Conservation (phyloP, 306 rosid genomes). For the Gleditsia sinensis region DNA sequence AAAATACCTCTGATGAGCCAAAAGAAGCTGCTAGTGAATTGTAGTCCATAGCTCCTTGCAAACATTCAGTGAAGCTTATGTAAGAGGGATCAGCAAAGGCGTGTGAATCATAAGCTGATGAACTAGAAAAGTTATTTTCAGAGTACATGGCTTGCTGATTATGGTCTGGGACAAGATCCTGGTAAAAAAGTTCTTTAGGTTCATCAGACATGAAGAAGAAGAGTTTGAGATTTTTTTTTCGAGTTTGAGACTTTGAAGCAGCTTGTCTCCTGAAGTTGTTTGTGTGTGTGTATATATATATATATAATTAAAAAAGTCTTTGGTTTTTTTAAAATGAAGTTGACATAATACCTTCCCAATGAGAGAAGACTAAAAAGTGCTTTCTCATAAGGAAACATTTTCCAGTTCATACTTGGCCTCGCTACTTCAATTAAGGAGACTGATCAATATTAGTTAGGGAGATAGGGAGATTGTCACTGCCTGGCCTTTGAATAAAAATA, state of each 20-base stretch:
- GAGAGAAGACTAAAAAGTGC: slow-evolving; percentile 57
- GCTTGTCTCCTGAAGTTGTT: slow-evolving; percentile 40
- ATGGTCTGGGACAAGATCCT: slow-evolving; percentile 46
- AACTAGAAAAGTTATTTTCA: slow-evolving; percentile 39
- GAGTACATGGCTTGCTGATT: slow-evolving; percentile 43
- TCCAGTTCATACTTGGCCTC: slow-evolving; percentile 31
- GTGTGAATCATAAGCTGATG: slow-evolving; percentile 39
- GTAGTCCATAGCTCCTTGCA: slow-evolving; percentile 62
- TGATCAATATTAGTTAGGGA: slow-evolving; percentile 37
- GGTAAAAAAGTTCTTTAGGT: slow-evolving; percentile 49
- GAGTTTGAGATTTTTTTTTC: background rate
- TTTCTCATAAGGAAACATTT: slow-evolving; percentile 64
- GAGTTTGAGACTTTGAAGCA: background rate
- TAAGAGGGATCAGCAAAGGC: slow-evolving; percentile 58
- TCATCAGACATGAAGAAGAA: slow-evolving; percentile 66
- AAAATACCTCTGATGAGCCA: slow-evolving; percentile 58
- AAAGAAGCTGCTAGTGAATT: slow-evolving; percentile 60
- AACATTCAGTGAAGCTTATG: slow-evolving; percentile 59
- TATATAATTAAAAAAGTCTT: slow-evolving; percentile 39
- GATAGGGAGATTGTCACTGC: slow-evolving; percentile 33
- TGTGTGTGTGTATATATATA: slow-evolving; percentile 37
- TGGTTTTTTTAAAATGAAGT: slow-evolving; percentile 66
- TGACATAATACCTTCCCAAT: slow-evolving; percentile 80
- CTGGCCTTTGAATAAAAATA: slow-evolving; percentile 19
- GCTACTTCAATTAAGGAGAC: slow-evolving; percentile 56